phyloP scores from a whole-genome alignment of 2,329 filamentous ascomycete genomes.

The Fusarium poae region DNA sequence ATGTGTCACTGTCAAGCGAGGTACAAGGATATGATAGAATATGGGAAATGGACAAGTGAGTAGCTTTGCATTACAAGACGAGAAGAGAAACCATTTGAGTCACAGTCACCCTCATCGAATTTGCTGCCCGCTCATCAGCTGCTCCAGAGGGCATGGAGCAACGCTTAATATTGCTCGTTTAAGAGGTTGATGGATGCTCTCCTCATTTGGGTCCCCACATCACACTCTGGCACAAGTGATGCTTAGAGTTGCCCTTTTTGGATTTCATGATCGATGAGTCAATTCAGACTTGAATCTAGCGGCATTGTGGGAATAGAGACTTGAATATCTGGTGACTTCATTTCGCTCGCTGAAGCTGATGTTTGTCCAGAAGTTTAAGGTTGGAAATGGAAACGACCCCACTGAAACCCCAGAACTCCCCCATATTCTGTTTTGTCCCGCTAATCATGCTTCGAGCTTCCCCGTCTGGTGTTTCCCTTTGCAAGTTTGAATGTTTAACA shows the following conservation, averaged over 20 bases:
- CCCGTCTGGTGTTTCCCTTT: conserved; percentile 31
- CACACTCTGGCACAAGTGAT: neutral
- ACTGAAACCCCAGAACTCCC: neutral
- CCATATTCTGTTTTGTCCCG: neutral
- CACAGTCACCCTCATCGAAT: neutral
- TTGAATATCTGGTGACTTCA: neutral
- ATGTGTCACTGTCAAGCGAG: too few relatives aligned
- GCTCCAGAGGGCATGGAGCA: neutral
- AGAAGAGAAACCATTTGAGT: conserved; percentile 2
- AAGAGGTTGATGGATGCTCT: conserved; percentile 6
- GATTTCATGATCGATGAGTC: neutral
- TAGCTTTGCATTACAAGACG: neutral
- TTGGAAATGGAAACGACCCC: neutral
- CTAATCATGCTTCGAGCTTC: conserved; percentile 41
- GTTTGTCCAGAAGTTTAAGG: neutral
- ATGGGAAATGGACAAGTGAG: neutral
- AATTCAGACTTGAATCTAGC: neutral
- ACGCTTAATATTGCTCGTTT: conserved; percentile 10
- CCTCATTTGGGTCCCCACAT: neutral
- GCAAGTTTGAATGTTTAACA: conserved; percentile 12
- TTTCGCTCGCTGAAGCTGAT: neutral
- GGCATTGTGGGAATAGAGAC: neutral
- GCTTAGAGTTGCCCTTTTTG: conserved; percentile 21
- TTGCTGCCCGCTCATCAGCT: conserved; percentile 33
- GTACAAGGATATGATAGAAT: neutral